These are phyloP conservation scores for Monotropa hypopitys DNA, from an alignment of 179 eudicot species.

Conservation along the genomic window DNA sequence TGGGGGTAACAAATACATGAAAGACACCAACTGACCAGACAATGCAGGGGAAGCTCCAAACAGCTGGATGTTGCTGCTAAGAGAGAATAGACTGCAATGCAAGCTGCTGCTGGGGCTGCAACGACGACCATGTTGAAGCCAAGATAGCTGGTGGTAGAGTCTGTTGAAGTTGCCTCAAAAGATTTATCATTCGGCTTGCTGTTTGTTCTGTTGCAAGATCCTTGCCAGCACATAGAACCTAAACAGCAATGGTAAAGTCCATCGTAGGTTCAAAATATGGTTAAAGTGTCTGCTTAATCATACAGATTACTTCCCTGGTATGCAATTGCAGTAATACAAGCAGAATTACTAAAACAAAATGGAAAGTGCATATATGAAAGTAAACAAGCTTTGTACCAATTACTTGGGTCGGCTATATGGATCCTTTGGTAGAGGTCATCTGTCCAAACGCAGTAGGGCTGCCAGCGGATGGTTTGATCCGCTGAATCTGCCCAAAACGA, in stretches of 20 bases:
- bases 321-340: background rate
- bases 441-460: background rate
- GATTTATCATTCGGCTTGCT: slow-evolving; percentile 56
- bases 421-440: background rate
- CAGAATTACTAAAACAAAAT: background rate
- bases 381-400: background rate
- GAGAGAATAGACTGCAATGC: slow-evolving; percentile 73
- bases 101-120: slow-evolving; percentile 92
- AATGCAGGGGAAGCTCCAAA: slow-evolving; percentile 2
- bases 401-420: background rate
- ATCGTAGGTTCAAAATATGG: background rate
- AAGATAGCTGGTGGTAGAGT: slow-evolving; percentile 73
- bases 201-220: slow-evolving; percentile 89
- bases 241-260: slow-evolving; percentile 8
- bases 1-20: slow-evolving; percentile 23
- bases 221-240: slow-evolving; percentile 82
- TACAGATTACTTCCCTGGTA: background rate
- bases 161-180: slow-evolving; percentile 79
- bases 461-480: too few species aligned
- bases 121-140: slow-evolving; percentile 67
- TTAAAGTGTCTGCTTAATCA: background rate
- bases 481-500: too few species aligned
- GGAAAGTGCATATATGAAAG: background rate
- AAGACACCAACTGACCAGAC: slow-evolving; percentile 9
- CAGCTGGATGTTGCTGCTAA: slow-evolving; percentile 18